Evolutionary conservation across 1,284 basidiomycete genomes (phyloP), one percentile per base, ranked within the genome.

Genomic region (Apiotrichum sp.): DNA sequence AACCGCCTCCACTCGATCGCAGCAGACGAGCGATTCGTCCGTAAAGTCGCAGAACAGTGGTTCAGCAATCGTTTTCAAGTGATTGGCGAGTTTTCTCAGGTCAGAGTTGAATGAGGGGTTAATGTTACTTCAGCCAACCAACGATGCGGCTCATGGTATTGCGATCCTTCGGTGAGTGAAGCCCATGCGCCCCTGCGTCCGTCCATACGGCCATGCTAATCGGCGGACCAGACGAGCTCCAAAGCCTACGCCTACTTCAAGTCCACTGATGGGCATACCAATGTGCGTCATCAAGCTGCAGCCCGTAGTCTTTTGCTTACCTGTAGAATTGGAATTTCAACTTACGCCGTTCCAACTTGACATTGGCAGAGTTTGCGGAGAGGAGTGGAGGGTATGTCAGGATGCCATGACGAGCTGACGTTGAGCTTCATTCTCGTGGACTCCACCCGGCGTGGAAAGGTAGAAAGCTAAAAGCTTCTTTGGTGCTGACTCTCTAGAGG

Each of bases 101-200:
- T 38, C 36, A 38, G 13, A 38, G 22, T 46, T 44, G 43, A 7
- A 41, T 45, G 29, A 33, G n/a, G n/a, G n/a, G n/a, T n/a, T n/a
- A n/a, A n/a, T n/a, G n/a, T n/a, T n/a, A n/a, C n/a, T n/a, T 35
- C 46, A 87, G 91, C 93, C 2, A 98, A 98, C 71, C 81, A 95
- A 66, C 83, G 93, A 22, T 97, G 92, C 66, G 93, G 93, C 1
- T 88, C 87, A 4, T 98, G 95, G 93, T 98, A 97, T 73, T 84
- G 87, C 6, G 81, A 89, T 63, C 88, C 92, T 4, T 58, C 66
- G 4, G 80, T 83, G 51, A 58, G 59, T 6, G 35, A 6, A 11
- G 11, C 35, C 11, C 11, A 36, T 36, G n/a, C n/a, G n/a, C n/a
- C n/a, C n/a, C n/a, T n/a, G n/a, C n/a, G n/a, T n/a, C n/a, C n/a